These are phyloP conservation scores for Sphaceloma murrayae DNA, from an alignment of 2,329 filamentous ascomycete genomes.

Conservation along the genomic window DNA sequence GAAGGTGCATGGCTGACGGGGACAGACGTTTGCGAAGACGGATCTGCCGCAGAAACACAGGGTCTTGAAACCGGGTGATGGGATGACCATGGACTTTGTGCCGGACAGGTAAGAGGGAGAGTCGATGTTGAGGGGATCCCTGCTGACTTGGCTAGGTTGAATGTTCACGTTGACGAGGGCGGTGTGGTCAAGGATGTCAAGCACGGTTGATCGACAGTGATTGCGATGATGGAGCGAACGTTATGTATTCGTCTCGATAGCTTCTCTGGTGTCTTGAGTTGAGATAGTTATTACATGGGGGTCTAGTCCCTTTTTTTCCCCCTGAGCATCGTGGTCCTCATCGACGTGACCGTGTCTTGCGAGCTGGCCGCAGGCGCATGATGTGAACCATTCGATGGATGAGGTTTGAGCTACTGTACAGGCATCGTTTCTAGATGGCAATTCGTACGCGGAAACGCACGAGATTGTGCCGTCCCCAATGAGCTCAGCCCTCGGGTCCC, in stretches of 20 bases:
- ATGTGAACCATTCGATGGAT: no score
- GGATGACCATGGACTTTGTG: constrained; percentile 40
- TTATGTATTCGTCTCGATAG: not conserved
- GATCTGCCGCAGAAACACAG: constrained; percentile 40
- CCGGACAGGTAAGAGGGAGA: constrained; percentile 36
- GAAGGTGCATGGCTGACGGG: not conserved
- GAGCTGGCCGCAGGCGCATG: no score
- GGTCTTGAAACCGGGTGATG: constrained; percentile 37
- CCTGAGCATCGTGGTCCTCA: no score
- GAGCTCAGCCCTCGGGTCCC: not conserved
- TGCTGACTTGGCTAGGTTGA: constrained; percentile 28
- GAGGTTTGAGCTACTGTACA: no score
- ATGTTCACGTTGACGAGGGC: constrained; percentile 41
- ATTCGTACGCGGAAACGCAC: no score
- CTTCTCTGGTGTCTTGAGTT: constrained; percentile 11
- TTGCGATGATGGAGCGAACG: not conserved
- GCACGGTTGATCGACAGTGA: constrained; percentile 33
- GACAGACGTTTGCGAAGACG: constrained; percentile 42
- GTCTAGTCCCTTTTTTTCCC: not conserved
- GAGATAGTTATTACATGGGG: constrained; percentile 9
- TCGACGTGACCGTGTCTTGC: no score
- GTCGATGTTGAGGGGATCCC: not conserved
- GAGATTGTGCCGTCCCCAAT: not conserved
- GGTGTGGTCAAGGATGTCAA: constrained; percentile 41
- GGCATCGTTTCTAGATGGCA: no score